Evolutionary conservation across 1,139 yeast genomes (phyloP).

Genomic region (Geotrichum klebahnii): DNA sequence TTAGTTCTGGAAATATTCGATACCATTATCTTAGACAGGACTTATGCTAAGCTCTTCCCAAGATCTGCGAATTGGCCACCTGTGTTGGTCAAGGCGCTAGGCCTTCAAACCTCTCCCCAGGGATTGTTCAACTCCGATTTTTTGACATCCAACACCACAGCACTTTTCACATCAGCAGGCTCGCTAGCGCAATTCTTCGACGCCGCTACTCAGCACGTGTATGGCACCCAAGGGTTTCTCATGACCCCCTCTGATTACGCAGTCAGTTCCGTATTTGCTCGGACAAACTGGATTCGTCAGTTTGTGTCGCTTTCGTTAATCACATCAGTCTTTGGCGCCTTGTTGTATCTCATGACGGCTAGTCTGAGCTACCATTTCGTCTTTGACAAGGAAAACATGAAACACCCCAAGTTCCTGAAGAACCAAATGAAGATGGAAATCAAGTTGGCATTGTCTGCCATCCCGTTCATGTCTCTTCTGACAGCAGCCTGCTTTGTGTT

Average conservation of each 20-base stretch:
- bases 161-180: constrained; percentile 14
- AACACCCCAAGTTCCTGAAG: constrained; percentile 92
- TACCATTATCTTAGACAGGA: constrained; percentile 63
- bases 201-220: constrained; percentile 33
- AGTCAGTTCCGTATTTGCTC: constrained; percentile 57
- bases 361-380: constrained; percentile 67
- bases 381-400: constrained; percentile 82
- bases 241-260: constrained; percentile 53
- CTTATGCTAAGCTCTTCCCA: constrained; percentile 61
- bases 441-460: constrained; percentile 68
- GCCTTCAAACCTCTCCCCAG: constrained; percentile 4
- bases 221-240: constrained; percentile 50
- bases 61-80: constrained; percentile 14
- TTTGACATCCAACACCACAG: constrained; percentile 1
- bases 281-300: constrained; percentile 74
- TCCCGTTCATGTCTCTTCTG: constrained; percentile 80
- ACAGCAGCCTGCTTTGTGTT: constrained; percentile 86
- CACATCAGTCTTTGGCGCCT: constrained; percentile 79
- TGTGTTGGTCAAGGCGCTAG: constrained; percentile 14
- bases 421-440: constrained; percentile 87
- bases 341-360: constrained; percentile 73
- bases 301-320: constrained; percentile 60
- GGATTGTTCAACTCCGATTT: not conserved
- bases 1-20: constrained; percentile 77
- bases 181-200: constrained; percentile 18